A percentile compares a stretch with the other conserved stretches of the same genome.
These are phyloP conservation scores for Biscogniauxia sp. DNA, from an alignment of 2,329 filamentous ascomycete species.

Conservation along the genomic window DNA sequence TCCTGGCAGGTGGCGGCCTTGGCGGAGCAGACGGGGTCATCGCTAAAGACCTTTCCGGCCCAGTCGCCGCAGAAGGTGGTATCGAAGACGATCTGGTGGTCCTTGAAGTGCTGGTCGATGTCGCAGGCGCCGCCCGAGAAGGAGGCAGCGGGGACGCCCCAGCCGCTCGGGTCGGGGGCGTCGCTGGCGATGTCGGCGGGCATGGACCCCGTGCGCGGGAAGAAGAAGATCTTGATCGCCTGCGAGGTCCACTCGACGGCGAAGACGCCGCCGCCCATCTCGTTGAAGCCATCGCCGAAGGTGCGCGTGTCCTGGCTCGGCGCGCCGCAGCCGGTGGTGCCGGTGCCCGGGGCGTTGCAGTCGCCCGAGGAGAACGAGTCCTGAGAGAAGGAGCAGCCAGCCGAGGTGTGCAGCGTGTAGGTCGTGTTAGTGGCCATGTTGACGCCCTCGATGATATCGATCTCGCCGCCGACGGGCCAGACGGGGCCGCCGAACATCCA, in stretches of 20 bases:
- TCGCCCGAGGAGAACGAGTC: constrained; percentile 45
- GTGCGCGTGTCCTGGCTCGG: constrained; percentile 48
- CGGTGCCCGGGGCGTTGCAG: constrained; percentile 53
- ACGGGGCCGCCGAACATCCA: constrained; percentile 60
- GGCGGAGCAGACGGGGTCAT: constrained; percentile 55
- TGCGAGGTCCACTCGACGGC: constrained; percentile 73
- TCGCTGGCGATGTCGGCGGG: constrained; percentile 61
- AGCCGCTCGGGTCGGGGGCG: constrained; percentile 62
- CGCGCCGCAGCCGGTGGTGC: constrained; percentile 59
- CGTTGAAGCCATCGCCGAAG: constrained; percentile 71
- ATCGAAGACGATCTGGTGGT: constrained; percentile 76
- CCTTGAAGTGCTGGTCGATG: constrained; percentile 65
- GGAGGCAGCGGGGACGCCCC: constrained; percentile 65
- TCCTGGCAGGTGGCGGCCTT: constrained; percentile 65
- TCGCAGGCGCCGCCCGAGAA: constrained; percentile 70
- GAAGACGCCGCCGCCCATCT: constrained; percentile 66
- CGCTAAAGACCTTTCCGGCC: constrained; percentile 70
- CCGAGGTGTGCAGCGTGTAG: constrained; percentile 66
- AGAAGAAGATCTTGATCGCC: constrained; percentile 79
- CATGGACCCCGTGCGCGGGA: constrained; percentile 59
- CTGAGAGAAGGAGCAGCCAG: constrained; percentile 54
- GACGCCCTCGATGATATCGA: constrained; percentile 79
- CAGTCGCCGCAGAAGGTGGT: constrained; percentile 86
- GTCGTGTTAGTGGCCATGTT: constrained; percentile 58
- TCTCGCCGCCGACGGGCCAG: constrained; percentile 71